These are phyloP conservation scores for Cyathus striatus DNA, from an alignment of 768 basidiomycete species.

Conservation along the genomic window DNA sequence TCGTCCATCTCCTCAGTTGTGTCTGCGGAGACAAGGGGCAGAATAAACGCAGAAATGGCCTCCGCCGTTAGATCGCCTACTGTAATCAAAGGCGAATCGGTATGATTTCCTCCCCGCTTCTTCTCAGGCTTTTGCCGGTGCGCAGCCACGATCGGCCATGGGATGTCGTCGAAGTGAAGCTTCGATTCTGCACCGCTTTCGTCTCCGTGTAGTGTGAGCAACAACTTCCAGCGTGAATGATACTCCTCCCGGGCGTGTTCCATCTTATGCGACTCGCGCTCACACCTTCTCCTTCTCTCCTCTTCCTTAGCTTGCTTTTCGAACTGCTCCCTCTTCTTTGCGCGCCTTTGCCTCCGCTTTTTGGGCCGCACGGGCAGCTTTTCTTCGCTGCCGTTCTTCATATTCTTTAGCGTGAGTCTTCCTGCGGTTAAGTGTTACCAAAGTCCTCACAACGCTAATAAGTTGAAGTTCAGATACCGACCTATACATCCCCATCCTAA, in stretches of 20 bases:
- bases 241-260: slow-evolving; percentile 49
- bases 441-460: slow-evolving; percentile 3
- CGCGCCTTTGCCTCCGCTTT: slow-evolving; percentile 49
- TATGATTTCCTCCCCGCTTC: not conserved
- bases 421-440: slow-evolving; percentile 26
- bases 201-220: slow-evolving; percentile 27
- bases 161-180: slow-evolving; percentile 50
- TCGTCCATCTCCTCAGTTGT: slow-evolving; percentile 6
- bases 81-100: slow-evolving; percentile 8
- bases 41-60: slow-evolving; percentile 53
- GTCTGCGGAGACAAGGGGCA: slow-evolving; percentile 21
- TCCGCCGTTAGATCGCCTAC: slow-evolving; percentile 51
- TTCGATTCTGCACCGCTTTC: slow-evolving; percentile 12
- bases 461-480: slow-evolving; percentile 21
- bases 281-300: slow-evolving; percentile 40
- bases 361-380: slow-evolving; percentile 48
- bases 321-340: slow-evolving; percentile 43
- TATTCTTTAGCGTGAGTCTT: slow-evolving; percentile 65
- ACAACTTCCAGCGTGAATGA: slow-evolving; percentile 50
- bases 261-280: slow-evolving; percentile 36
- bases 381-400: slow-evolving; percentile 53
- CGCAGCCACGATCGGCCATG: slow-evolving; percentile 58
- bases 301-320: slow-evolving; percentile 50
- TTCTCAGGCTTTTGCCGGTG: slow-evolving; percentile 16
- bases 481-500: slow-evolving; percentile 84